Conservation (phyloP, 768 basidiomycete genomes). For the Boletus bicolor region DNA sequence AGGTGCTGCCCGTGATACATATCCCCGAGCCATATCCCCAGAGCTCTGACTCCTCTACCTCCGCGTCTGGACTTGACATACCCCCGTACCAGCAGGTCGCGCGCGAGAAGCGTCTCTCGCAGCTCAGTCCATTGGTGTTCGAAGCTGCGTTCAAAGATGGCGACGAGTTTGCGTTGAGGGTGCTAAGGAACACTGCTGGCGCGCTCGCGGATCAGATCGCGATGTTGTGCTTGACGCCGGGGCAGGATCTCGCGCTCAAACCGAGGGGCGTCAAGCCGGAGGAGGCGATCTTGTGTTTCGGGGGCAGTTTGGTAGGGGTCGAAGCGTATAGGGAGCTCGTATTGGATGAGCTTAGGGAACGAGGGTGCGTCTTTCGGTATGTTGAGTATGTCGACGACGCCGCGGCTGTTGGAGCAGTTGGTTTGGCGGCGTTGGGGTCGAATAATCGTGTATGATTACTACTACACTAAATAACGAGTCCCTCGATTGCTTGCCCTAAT, state of each 20-base stretch:
- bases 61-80: not conserved
- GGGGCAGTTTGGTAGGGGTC: constrained; percentile 72
- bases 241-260: constrained; percentile 32
- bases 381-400: constrained; percentile 71
- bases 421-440: constrained; percentile 38
- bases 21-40: constrained; percentile 47
- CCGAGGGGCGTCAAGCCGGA: constrained; percentile 46
- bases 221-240: constrained; percentile 39
- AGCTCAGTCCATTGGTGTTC: constrained; percentile 76
- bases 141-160: constrained; percentile 65
- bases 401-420: constrained; percentile 59
- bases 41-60: constrained; percentile 11
- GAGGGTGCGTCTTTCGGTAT: constrained; percentile 61
- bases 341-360: constrained; percentile 51
- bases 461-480: too few relatives aligned
- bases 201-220: constrained; percentile 59
- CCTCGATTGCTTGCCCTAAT: constrained; percentile 16
- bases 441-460: too few relatives aligned
- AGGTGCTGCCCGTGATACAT: constrained; percentile 64
- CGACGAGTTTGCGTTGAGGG: constrained; percentile 61
- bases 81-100: constrained; percentile 33
- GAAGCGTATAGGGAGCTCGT: constrained; percentile 53
- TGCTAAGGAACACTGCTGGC: constrained; percentile 51
- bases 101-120: constrained; percentile 73
- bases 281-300: constrained; percentile 67